phyloP scores from a whole-genome alignment of 2,329 filamentous ascomycete species.

The Stylonectria norvegica region DNA sequence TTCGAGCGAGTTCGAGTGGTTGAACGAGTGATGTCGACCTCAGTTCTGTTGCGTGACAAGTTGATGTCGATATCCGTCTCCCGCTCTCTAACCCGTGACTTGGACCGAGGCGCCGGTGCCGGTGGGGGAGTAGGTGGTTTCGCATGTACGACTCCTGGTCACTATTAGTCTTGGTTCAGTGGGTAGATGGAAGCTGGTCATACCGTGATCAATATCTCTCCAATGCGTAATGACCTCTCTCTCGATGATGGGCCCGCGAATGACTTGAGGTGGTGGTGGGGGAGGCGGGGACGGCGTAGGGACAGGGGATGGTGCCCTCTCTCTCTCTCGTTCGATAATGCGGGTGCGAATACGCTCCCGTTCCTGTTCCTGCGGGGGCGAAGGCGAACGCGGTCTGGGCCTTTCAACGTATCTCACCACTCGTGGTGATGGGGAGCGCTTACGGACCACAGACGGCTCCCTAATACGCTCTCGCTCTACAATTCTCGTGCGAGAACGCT shows the following conservation, averaged over 20 bases:
- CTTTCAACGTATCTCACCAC: constrained; percentile 42
- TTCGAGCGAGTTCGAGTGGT: constrained; percentile 35
- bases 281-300: constrained; percentile 52
- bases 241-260: constrained; percentile 76
- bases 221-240: constrained; percentile 89
- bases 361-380: constrained; percentile 31
- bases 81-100: constrained; percentile 43
- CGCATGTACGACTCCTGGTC: constrained; percentile 43
- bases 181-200: constrained; percentile 23
- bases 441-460: constrained; percentile 33
- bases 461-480: constrained; percentile 38
- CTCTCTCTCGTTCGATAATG: constrained; percentile 47
- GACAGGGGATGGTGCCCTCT: constrained; percentile 31
- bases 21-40: constrained; percentile 53
- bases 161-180: constrained; percentile 9
- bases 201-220: constrained; percentile 82
- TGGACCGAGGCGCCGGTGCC: constrained; percentile 45
- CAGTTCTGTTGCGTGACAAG: constrained; percentile 51
- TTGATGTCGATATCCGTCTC: constrained; percentile 63
- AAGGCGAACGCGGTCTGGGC: constrained; percentile 35
- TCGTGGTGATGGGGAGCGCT: constrained; percentile 37
- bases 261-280: constrained; percentile 60
- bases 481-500: constrained; percentile 35
- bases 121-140: constrained; percentile 46
- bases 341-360: constrained; percentile 47